Evolutionary conservation across 2,329 filamentous ascomycete genomes (phyloP), one percentile per base, ranked within the genome.

Genomic region (Epichloe sp.): DNA sequence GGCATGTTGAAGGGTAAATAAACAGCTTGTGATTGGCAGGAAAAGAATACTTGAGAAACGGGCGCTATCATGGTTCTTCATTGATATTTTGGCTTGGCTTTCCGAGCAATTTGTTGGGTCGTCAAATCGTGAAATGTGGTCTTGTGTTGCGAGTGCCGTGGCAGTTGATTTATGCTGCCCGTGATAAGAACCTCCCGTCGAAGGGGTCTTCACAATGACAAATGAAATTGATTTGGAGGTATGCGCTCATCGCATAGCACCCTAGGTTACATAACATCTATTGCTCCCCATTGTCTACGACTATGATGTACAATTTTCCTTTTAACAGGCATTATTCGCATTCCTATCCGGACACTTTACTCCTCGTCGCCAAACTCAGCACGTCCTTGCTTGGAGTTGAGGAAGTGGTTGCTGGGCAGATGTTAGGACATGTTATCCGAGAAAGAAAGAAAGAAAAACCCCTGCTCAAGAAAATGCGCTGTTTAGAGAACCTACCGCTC

Each of bases 331-430:
- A 63, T 60, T 12, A 44, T 31, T 12, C 15, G 37, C 49, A 48
- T 52, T 53, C 44, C 44, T 26, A 44, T 47, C 46, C 41, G 7
- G 14, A n/a, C 40, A 44, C 41, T 67, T 71, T 72, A 74, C 63
- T 72, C 71, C 59, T 70, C 66, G 41, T 67, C 71, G 49, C 36
- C 69, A 56, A 71, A 71, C 71, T 77, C 74, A 53, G 73, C 74
- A 60, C 83, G 82, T 49, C 85, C 85, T 51, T 76, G 73, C 79
- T 89, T 89, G 61, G 84, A 88, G 78, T 88, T 87, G 63, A 87
- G 74, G 72, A 85, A 88, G 66, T 88, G 77, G 74, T 88, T 89
- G 71, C 86, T 89, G 47, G 37, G 12, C 17, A 11, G 14, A 5
- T 26, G 31, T 47, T 37, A 53, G 47, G 21, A 5, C 17, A 26